Base-by-base conservation (phyloP, 2,329 filamentous ascomycete species). In the Colletotrichum agaves region DNA sequence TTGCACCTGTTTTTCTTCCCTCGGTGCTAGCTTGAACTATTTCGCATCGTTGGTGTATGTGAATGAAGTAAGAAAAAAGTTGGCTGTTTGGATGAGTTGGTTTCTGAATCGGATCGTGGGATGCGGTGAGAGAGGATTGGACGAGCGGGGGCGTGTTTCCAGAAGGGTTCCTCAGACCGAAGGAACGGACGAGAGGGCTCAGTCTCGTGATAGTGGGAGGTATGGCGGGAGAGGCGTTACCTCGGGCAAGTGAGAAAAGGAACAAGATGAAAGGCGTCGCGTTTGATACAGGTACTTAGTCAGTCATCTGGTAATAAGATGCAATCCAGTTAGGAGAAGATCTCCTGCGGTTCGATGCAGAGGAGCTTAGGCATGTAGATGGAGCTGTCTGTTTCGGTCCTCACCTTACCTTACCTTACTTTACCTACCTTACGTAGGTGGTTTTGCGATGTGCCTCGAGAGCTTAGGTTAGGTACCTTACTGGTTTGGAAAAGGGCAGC, bases 21-120 rank as follows among this genome's bases (percentile, higher is more conserved):
- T 44, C 27, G 27, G 31, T 23, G 7, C 23, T 19, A 53, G 39
- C 21, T 27, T 55, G 58, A 19, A 43, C 7, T 33, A 44, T n/a
- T 37, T 27, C 19, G 61, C 56, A n/a, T 15, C 17, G 44, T 44
- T 39, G 10, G 8, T n/a, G 44, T 5, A 15, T 27, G 41, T 31
- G 33, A 43, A n/a, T 53, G 19, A 27, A 43, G 33, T 5, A 41
- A 33, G 37, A 43, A 44, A 57, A 23, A 44, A 27, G 37, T 15
- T 27, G 27, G 53, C 47, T 53, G 53, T 64, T 64, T 39, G 53
- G 60, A 49, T 64, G 63, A 59, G 61, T 53, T 63, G 61, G 64
- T 47, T n/a, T 57, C 44, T 59, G 44, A 19, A 52, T 63, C 50
- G 52, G 52, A 52, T 64, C 37, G 63, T 56, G 46, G 19, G 39